These are phyloP conservation scores for Xylaria sp. DNA, from an alignment of 495 filamentous ascomycete species.

Conservation along the genomic window DNA sequence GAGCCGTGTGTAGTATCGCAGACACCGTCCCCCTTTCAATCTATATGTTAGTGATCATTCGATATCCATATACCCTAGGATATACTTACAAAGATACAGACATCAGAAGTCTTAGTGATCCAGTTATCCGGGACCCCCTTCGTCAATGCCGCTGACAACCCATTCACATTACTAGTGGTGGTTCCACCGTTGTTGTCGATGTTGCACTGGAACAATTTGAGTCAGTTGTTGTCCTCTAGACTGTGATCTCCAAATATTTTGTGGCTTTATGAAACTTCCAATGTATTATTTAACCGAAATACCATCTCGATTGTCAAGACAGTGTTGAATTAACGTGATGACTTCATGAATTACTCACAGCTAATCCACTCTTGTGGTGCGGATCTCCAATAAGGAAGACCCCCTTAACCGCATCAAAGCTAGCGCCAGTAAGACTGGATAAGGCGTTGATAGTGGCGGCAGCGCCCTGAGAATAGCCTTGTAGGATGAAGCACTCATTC, in stretches of 20 bases:
- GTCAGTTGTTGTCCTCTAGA: neutral
- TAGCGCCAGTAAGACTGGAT: neutral
- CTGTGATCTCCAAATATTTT: too few species aligned
- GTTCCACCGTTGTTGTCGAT: conserved; percentile 17
- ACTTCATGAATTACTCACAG: neutral
- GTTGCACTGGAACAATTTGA: neutral
- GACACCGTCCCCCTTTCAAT: conserved; percentile 13
- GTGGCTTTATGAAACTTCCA: neutral
- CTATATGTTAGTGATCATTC: neutral
- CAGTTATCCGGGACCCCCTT: conserved; percentile 12
- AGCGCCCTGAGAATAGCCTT: conserved; percentile 21
- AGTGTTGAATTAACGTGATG: neutral
- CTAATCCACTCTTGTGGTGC: neutral
- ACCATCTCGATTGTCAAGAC: neutral
- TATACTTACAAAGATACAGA: conserved; percentile 21
- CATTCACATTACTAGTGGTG: conserved; percentile 11
- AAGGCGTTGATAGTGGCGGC: conserved; percentile 10
- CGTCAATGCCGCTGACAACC: neutral
- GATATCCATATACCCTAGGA: neutral
- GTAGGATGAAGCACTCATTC: conserved; percentile 21
- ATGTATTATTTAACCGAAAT: neutral
- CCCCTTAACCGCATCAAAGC: conserved; percentile 20
- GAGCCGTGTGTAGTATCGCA: conserved; percentile 9
- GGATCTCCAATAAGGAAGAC: conserved; percentile 23
- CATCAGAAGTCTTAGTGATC: conserved; percentile 11